Evolutionary conservation across 2,329 filamentous ascomycete species (phyloP).

Genomic region (Plenodomus biglobosus): DNA sequence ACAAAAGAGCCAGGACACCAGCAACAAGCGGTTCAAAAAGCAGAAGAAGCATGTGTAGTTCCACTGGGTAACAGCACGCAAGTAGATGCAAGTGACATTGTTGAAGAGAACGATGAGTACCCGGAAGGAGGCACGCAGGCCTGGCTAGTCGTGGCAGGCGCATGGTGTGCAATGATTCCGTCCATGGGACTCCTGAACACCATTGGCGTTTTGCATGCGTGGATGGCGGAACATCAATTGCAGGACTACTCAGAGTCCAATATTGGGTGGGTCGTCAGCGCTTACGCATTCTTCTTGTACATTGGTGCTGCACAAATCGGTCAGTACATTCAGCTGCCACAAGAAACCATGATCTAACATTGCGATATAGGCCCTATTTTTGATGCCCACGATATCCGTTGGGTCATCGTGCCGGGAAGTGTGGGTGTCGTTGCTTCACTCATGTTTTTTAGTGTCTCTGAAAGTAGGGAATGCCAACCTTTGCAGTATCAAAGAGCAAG

Average conservation of each 20-base stretch:
- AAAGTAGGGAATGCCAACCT: not conserved
- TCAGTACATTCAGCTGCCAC: not conserved
- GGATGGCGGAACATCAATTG: conserved; percentile 44
- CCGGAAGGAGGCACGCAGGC: conserved; percentile 49
- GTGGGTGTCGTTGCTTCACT: conserved; percentile 34
- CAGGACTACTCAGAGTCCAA: conserved; percentile 35
- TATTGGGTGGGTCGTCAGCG: conserved; percentile 48
- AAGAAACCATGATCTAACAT: not conserved
- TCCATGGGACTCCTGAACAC: conserved; percentile 48
- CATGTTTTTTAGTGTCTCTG: conserved; percentile 34
- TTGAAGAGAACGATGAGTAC: not conserved
- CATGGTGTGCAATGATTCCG: conserved; percentile 46
- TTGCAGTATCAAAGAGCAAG: not conserved
- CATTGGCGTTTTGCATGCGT: conserved; percentile 45
- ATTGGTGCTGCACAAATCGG: conserved; percentile 38
- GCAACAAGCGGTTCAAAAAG: not conserved
- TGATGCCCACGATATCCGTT: conserved; percentile 28
- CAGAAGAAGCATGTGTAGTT: not conserved
- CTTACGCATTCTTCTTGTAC: conserved; percentile 46
- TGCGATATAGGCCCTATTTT: conserved; percentile 39
- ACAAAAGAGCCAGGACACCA: not conserved
- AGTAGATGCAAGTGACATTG: not conserved
- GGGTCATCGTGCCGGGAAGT: conserved; percentile 36
- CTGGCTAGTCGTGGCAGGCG: conserved; percentile 49
- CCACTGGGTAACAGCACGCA: not conserved